These are phyloP conservation scores for Abortiporus biennis DNA, from an alignment of 1,284 basidiomycete species.

Conservation along the genomic window DNA sequence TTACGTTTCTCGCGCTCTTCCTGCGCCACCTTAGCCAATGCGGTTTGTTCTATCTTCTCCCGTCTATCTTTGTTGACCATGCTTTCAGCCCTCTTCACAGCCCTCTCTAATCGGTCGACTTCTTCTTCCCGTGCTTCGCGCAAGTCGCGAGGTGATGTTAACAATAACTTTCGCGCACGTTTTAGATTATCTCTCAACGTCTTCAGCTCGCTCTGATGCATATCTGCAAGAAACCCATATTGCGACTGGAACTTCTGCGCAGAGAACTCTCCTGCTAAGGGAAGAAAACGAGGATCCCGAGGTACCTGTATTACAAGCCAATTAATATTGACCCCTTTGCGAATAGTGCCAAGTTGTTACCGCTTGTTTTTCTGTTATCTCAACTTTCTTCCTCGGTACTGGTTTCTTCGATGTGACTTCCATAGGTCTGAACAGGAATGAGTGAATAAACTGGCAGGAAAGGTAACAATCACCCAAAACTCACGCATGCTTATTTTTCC, in stretches of 20 bases:
- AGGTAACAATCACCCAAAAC: conserved; percentile 27
- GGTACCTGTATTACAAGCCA: conserved; percentile 43
- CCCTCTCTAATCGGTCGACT: conserved; percentile 68
- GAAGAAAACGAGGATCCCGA: conserved; percentile 88
- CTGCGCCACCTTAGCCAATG: conserved; percentile 51
- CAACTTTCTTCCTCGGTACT: conserved; percentile 72
- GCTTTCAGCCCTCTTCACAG: conserved; percentile 77
- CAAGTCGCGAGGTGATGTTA: conserved; percentile 58
- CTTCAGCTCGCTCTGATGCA: conserved; percentile 64
- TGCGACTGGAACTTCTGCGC: conserved; percentile 64
- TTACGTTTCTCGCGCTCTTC: conserved; percentile 72
- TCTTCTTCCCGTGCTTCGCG: conserved; percentile 66
- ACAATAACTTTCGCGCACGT: conserved; percentile 63
- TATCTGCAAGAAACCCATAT: conserved; percentile 74
- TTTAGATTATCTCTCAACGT: conserved; percentile 64
- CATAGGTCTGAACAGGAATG: conserved; percentile 50
- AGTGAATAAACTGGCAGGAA: conserved; percentile 3
- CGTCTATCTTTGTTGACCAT: conserved; percentile 70
- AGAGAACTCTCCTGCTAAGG: conserved; percentile 69
- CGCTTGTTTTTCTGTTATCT: conserved; percentile 64
- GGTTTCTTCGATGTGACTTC: conserved; percentile 86
- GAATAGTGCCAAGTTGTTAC: conserved; percentile 35
- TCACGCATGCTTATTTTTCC: conserved; percentile 86
- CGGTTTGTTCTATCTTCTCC: conserved; percentile 65
- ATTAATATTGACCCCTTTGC: conserved; percentile 1